A percentile compares a stretch with the other conserved stretches of the same genome.
Evolutionary conservation across 495 filamentous ascomycete species (phyloP).

Genomic region (Hypomontagnella submonticulosa): DNA sequence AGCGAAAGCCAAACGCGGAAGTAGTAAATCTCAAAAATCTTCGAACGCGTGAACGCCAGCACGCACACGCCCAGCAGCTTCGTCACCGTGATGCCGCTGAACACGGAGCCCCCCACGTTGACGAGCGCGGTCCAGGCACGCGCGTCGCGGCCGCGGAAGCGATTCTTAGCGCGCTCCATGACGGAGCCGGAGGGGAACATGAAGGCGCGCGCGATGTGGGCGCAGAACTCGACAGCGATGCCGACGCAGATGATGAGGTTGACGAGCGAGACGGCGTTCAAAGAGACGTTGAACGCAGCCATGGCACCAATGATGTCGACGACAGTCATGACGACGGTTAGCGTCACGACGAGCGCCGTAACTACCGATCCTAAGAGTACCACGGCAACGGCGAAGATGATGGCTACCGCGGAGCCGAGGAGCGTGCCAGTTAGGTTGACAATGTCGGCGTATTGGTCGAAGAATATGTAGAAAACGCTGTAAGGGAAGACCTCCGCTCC

Average conservation of each 20-base stretch:
- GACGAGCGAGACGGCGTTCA: slow-evolving; percentile 96
- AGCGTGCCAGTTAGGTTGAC: slow-evolving; percentile 80
- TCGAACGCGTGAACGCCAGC: slow-evolving; percentile 91
- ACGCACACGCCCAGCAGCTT: slow-evolving; percentile 94
- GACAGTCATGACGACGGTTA: slow-evolving; percentile 90
- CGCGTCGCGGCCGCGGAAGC: slow-evolving; percentile 80
- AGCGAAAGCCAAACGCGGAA: slow-evolving; percentile 95
- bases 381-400: slow-evolving; percentile 82
- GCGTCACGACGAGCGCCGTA: slow-evolving; percentile 83
- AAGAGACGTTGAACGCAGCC: slow-evolving; percentile 86
- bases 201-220: slow-evolving; percentile 95
- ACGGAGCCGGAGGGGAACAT: slow-evolving; percentile 85
- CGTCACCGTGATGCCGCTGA: slow-evolving; percentile 95
- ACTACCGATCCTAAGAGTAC: slow-evolving; percentile 83
- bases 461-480: slow-evolving; percentile 97
- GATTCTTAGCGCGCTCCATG: slow-evolving; percentile 75
- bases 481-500: slow-evolving; percentile 90
- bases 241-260: slow-evolving; percentile 97
- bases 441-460: slow-evolving; percentile 94
- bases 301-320: slow-evolving; percentile 95
- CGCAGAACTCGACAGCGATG: slow-evolving; percentile 96
- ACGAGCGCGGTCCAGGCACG: slow-evolving; percentile 91
- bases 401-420: slow-evolving; percentile 81
- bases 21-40: slow-evolving; percentile 99
- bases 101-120: slow-evolving; percentile 92